Percentiles rank a stretch among this genome's conserved stretches.
Conservation (phyloP, 495 filamentous ascomycete genomes). For the Aspergillus ellipticus region DNA sequence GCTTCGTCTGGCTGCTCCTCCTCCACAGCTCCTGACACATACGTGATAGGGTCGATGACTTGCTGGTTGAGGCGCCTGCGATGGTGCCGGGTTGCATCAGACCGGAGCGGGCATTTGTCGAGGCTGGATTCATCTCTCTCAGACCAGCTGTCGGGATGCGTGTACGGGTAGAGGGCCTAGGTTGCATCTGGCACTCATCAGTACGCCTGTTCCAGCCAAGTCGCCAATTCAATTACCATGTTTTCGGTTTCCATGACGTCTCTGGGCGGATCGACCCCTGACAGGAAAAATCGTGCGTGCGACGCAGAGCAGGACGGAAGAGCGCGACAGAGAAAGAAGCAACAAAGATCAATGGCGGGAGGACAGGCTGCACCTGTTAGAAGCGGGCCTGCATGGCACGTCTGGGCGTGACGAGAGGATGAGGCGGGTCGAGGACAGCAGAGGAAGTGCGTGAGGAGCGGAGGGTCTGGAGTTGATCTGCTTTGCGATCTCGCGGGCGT, state of each 20-base stretch:
- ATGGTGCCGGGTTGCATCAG: constrained; percentile 48
- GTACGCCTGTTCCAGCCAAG: neutral
- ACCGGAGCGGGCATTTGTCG: constrained; percentile 62
- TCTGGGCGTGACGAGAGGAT: neutral
- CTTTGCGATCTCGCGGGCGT: constrained; percentile 15
- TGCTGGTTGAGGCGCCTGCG: constrained; percentile 38
- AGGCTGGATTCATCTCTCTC: constrained; percentile 59
- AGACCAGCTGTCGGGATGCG: constrained; percentile 40
- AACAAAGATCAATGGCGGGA: neutral
- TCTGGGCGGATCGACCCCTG: constrained; percentile 1
- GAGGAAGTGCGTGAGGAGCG: neutral
- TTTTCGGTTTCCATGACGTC: constrained; percentile 36
- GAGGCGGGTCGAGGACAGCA: neutral
- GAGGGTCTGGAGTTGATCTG: neutral
- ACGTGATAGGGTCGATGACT: constrained; percentile 31
- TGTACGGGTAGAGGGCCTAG: constrained; percentile 28
- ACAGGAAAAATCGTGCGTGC: neutral
- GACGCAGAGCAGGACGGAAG: neutral
- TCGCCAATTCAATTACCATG: constrained; percentile 23
- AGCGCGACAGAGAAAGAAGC: neutral
- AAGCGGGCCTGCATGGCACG: constrained; percentile 5
- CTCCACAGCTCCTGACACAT: constrained; percentile 12
- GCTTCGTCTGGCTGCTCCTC: neutral
- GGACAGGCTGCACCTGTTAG: constrained; percentile 11
- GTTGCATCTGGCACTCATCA: constrained; percentile 20